phyloP scores from a whole-genome alignment of 768 basidiomycete genomes.

The Suillus subluteus region DNA sequence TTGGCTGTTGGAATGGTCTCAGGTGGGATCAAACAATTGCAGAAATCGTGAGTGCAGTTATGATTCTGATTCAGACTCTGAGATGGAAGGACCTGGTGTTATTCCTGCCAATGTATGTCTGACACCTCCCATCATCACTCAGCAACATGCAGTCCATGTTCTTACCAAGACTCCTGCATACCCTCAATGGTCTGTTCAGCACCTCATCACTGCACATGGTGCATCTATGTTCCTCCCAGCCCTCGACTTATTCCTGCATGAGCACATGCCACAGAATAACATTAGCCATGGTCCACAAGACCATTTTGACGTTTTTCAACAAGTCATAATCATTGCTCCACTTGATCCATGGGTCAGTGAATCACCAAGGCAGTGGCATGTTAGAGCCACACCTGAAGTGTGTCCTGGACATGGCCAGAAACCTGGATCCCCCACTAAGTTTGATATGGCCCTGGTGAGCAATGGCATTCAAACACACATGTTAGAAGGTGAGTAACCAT shows the following conservation, averaged over 20 bases:
- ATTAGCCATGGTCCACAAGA: not conserved
- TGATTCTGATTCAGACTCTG: not conserved
- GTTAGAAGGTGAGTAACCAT: too few relatives aligned
- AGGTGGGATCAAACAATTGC: not conserved
- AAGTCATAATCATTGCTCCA: not conserved
- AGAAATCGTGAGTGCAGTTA: not conserved
- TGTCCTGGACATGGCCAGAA: too few relatives aligned
- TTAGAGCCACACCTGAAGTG: too few relatives aligned
- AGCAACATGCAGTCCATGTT: not conserved
- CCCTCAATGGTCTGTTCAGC: not conserved
- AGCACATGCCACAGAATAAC: not conserved
- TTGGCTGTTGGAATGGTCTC: not conserved
- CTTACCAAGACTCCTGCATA: conserved; percentile 11
- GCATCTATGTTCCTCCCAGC: conserved; percentile 14
- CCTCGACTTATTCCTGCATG: conserved; percentile 4
- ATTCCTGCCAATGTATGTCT: not conserved
- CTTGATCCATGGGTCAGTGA: too few relatives aligned
- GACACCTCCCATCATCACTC: not conserved
- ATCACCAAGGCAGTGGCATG: too few relatives aligned
- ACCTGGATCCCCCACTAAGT: too few relatives aligned
- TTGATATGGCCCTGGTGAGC: too few relatives aligned
- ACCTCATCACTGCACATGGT: conserved; percentile 5
- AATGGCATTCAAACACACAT: too few relatives aligned
- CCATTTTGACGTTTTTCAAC: conserved; percentile 10
- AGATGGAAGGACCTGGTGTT: not conserved